phyloP scores from a whole-genome alignment of 768 basidiomycete species.

The Sutorius australiensis region DNA sequence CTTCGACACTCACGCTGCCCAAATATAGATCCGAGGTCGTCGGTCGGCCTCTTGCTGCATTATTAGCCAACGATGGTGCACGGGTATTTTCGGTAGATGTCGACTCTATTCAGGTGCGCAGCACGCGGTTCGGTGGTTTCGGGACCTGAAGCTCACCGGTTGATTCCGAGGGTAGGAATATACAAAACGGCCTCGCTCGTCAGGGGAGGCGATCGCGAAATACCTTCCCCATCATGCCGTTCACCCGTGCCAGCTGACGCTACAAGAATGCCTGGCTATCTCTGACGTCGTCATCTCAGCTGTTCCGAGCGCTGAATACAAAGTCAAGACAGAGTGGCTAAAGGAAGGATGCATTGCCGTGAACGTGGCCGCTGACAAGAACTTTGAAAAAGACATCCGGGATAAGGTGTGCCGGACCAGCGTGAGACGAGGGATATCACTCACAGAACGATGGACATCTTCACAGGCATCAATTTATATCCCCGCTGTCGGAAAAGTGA shows the following conservation, averaged over 20 bases:
- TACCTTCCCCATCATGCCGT: constrained; percentile 86
- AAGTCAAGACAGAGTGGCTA: constrained; percentile 82
- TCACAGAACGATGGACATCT: constrained; percentile 2
- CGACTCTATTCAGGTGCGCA: constrained; percentile 76
- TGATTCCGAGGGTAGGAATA: constrained; percentile 58
- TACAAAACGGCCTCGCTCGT: constrained; percentile 74
- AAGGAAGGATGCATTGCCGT: constrained; percentile 94
- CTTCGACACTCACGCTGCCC: constrained; percentile 1
- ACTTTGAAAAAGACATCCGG: constrained; percentile 89
- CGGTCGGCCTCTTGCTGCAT: constrained; percentile 91
- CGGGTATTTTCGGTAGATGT: constrained; percentile 94
- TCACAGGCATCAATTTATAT: constrained; percentile 83
- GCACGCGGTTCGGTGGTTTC: neutral
- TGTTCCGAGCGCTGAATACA: constrained; percentile 82
- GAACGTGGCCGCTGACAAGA: constrained; percentile 93
- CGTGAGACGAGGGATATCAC: neutral
- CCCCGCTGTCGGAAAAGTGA: constrained; percentile 96
- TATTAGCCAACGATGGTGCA: constrained; percentile 95
- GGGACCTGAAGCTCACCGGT: constrained; percentile 1
- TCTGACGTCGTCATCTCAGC: constrained; percentile 95
- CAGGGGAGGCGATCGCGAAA: constrained; percentile 41
- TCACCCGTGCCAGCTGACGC: constrained; percentile 59
- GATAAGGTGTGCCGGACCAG: constrained; percentile 63
- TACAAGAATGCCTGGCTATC: constrained; percentile 76
- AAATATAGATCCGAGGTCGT: constrained; percentile 85